Evolutionary conservation across 345 rosid genomes (phyloP).

Genomic region (Abelmoschus esculentus): DNA sequence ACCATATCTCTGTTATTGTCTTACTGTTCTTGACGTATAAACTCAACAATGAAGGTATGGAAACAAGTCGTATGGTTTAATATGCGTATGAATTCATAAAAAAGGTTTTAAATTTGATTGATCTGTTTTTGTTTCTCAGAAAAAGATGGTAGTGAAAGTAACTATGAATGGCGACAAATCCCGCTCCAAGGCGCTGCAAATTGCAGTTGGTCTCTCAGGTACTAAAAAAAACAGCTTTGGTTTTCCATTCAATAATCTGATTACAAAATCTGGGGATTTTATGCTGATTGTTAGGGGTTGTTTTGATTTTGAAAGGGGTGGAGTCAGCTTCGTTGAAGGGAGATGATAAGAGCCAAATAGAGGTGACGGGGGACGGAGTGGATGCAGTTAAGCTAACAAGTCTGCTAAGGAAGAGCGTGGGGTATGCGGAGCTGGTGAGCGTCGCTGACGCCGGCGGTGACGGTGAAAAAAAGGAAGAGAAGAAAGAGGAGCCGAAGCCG

Average conservation of each 20-base stretch:
- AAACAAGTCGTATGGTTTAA: not conserved
- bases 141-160: conserved; percentile 26
- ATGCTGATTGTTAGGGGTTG: not conserved
- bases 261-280: not conserved
- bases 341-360: conserved; percentile 39
- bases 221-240: not conserved
- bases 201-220: conserved; percentile 20
- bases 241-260: not conserved
- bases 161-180: conserved; percentile 11
- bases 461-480: not conserved
- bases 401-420: conserved; percentile 30
- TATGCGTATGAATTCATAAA: not conserved
- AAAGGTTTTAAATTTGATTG: not conserved
- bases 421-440: conserved; percentile 35
- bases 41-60: conserved; percentile 5
- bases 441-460: conserved; percentile 5
- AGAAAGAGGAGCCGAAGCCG: not conserved
- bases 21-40: not conserved
- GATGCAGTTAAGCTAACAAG: conserved; percentile 23
- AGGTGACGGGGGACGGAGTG: conserved; percentile 35
- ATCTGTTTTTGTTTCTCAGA: not conserved
- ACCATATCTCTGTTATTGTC: not conserved
- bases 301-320: conserved; percentile 26
- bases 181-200: conserved; percentile 20
- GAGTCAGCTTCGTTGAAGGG: conserved; percentile 36